Base-by-base conservation (phyloP, 1,284 basidiomycete genomes). In the Golubevia pallescens region DNA sequence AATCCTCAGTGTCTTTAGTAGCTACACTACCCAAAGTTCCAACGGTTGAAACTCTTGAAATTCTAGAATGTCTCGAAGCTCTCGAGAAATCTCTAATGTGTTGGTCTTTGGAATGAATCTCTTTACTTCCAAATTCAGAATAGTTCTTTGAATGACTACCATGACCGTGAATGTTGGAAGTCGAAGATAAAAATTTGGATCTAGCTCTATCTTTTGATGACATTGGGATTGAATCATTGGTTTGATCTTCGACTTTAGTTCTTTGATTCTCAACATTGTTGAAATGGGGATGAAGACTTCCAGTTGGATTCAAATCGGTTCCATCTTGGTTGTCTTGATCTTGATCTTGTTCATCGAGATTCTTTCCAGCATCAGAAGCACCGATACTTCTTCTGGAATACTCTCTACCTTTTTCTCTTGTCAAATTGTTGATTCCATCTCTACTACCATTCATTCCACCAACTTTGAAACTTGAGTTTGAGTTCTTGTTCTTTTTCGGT, bases 11-110 rank as follows among this genome's bases (percentile, higher is more conserved):
- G 53, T 65, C 58, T 6, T 63, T 63, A 32, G 67, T 68, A 5
- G 32, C 67, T 14, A 61, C 34, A 34, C 52, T 57, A 38, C 34
- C 73, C 14, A 72, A 24, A 20, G 73, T 79, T 24, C 74, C 74
- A 24, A 73, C 57, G 0, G 77, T 78, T 5, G 69, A 71, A 1
- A 68, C 71, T 23, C 71, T 66, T 55, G 75, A 77, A 57, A 77
- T 63, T 6, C 77, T 60, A 38, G 71, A 76, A 52, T 75, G 71
- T 38, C 75, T 66, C 14, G 75, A 79, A 34, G 42, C 42, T 48
- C 16, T 48, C 16, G 42, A 48, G 16, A 48, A 48, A 16, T 48
- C 42, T 48, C 42, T 10, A 48, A 13, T 48, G 16, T 48, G 42
- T 28, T 28, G 28, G 6, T 28, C 28, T 28, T 28, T 28, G 28